Conservation (phyloP, 495 filamentous ascomycete genomes). For the Penicillium fimorum region DNA sequence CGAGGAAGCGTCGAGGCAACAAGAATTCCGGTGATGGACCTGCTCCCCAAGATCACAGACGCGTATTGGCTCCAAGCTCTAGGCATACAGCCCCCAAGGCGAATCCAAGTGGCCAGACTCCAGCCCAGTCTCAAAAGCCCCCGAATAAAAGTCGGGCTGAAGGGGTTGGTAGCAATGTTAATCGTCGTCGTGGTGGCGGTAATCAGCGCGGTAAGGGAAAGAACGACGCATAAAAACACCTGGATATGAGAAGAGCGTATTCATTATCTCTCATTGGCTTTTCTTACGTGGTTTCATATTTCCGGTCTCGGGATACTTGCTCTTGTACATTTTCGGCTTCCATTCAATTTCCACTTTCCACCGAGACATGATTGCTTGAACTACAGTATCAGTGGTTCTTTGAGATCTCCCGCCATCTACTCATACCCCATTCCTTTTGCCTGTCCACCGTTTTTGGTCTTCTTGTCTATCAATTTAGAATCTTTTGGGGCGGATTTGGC, state of each 20-base stretch:
- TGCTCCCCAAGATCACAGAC: constrained; percentile 11
- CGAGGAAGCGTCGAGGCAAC: constrained; percentile 35
- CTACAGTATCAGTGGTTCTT: background rate
- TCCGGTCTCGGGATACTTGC: background rate
- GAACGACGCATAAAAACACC: constrained; percentile 2
- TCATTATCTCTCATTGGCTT: background rate
- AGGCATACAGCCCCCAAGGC: constrained; percentile 15
- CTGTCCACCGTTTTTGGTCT: background rate
- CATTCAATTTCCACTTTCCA: background rate
- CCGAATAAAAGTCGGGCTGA: constrained; percentile 6
- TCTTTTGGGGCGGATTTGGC: background rate
- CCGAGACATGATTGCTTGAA: background rate
- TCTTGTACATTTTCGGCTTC: background rate
- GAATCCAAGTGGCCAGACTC: constrained; percentile 9
- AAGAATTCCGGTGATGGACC: constrained; percentile 13
- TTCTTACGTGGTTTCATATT: background rate
- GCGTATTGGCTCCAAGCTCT: background rate
- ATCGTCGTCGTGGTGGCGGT: constrained; percentile 22
- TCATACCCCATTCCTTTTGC: background rate
- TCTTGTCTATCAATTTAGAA: background rate
- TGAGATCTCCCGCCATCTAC: background rate
- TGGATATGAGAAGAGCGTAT: background rate
- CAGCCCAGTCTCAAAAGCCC: constrained; percentile 8
- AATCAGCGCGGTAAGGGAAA: constrained; percentile 17
- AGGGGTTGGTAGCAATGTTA: constrained; percentile 6